Base-by-base conservation (phyloP, 2,329 filamentous ascomycete genomes). In the Periconia macrospinosa region DNA sequence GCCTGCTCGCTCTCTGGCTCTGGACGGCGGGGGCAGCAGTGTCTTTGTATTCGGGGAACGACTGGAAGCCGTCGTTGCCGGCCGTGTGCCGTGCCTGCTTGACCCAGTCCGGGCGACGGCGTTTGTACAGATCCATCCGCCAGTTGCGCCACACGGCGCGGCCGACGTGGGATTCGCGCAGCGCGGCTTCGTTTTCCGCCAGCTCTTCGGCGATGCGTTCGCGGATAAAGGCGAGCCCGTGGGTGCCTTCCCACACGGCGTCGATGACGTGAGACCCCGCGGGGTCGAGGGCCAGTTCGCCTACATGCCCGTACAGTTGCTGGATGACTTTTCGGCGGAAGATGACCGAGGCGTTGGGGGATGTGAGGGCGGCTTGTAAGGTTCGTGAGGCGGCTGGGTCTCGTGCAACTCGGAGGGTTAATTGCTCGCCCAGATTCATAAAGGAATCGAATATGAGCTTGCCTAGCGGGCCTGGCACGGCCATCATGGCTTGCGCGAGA, bases 401-500 rank as follows among this genome's bases (percentile, higher is more conserved):
- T 55, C 80, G 87, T 23, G 90, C 86, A 50, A 97, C 83, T 40
- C 81, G 78, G 30, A 91, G 69, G 0, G 78, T 68, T 6, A 76
- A 69, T 7, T 70, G 50, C 87, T 79, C 19, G 77, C 82, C 49
- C 79, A 83, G 44, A 76, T 70, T 11, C 80, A 77, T 60, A 2
- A 81, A 66, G 5, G 76, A 74, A 55, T 86, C 83, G 68, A 94
- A 90, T 30, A 96, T 83, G 11, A 92, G 81, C 47, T 84, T 84
- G 52, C 84, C 82, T 1, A 92, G 79, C 1, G 82, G 74, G 0
- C 91, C 91, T 0, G 89, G 84, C 23, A 91, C 87, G 8, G 83
- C 77, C 47, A 97, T 84, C 78, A 99, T 88, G 3, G 89, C 78
- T 57, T 94, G 87, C 9, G 90, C 87, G 27, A 99, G 82, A 45